Conservation (phyloP, 805 yeast genomes). For the Myxozyma monticola region DNA sequence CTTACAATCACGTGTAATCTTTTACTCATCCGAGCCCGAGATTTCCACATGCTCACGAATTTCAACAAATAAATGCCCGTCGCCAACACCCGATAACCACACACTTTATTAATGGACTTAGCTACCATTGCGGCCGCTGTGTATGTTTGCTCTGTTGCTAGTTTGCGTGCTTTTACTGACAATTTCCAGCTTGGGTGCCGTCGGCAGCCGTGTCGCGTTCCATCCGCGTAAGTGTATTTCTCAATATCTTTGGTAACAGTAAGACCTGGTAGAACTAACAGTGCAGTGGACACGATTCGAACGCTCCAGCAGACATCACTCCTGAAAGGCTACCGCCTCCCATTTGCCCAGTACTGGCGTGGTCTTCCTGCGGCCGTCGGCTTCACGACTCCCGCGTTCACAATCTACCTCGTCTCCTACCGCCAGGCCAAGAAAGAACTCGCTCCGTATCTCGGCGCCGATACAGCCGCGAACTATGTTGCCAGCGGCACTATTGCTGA, state of each 20-base stretch:
- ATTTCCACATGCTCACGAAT: too few species aligned
- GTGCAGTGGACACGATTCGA: constrained; percentile 43
- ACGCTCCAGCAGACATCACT: constrained; percentile 46
- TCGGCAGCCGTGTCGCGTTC: constrained; percentile 42
- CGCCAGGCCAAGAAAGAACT: constrained; percentile 42
- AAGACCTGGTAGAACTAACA: not conserved
- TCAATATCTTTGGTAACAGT: not conserved
- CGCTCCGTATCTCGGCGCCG: constrained; percentile 37
- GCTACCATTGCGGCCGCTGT: constrained; percentile 44
- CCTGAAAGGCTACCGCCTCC: constrained; percentile 40
- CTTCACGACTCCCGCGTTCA: constrained; percentile 46
- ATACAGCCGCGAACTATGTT: constrained; percentile 40
- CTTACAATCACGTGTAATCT: too few species aligned
- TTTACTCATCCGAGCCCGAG: too few species aligned
- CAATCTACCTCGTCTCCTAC: constrained; percentile 45
- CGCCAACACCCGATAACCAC: too few species aligned
- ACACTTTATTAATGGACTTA: constrained; percentile 44
- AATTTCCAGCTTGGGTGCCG: constrained; percentile 38
- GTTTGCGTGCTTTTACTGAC: not conserved
- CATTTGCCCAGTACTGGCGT: constrained; percentile 43
- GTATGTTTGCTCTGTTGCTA: constrained; percentile 28
- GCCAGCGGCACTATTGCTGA: constrained; percentile 45
- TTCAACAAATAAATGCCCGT: too few species aligned
- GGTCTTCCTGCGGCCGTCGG: constrained; percentile 44
- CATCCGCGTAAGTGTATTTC: constrained; percentile 39